These are phyloP conservation scores for Penstemon eatonii DNA, from an alignment of 257 asterid genomes.

Conservation along the genomic window DNA sequence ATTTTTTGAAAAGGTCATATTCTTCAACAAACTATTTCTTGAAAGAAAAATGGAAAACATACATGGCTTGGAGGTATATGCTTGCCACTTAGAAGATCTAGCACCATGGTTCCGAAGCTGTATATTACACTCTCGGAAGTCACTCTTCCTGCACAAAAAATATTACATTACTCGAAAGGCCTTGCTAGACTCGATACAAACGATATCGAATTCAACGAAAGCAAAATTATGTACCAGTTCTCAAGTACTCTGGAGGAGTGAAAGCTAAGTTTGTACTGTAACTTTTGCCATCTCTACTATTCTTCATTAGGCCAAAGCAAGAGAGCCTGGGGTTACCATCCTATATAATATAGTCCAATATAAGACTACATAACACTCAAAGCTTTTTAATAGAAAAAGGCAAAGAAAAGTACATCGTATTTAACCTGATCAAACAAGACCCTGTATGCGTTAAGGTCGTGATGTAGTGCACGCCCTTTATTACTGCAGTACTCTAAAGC, in stretches of 20 bases:
- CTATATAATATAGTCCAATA: slow-evolving; percentile 25
- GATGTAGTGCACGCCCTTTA: slow-evolving; percentile 54
- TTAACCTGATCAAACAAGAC: slow-evolving; percentile 63
- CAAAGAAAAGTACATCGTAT: not conserved
- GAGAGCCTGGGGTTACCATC: slow-evolving; percentile 69
- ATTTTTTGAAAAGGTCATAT: not conserved
- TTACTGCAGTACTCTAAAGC: slow-evolving; percentile 61
- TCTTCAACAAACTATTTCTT: no score
- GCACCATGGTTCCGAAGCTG: slow-evolving; percentile 71
- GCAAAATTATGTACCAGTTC: slow-evolving; percentile 44
- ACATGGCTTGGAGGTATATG: slow-evolving; percentile 77
- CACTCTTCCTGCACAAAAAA: slow-evolving; percentile 52
- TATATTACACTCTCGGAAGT: slow-evolving; percentile 64
- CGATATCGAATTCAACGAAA: no score
- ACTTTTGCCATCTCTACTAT: slow-evolving; percentile 66
- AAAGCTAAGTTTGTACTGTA: slow-evolving; percentile 70
- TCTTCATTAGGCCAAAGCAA: slow-evolving; percentile 68
- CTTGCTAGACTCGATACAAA: not conserved
- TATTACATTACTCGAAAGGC: not conserved
- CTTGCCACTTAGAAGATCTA: slow-evolving; percentile 72
- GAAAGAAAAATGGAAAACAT: not conserved
- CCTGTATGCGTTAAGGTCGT: slow-evolving; percentile 66
- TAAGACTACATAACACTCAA: slow-evolving; percentile 6
- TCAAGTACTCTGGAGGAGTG: slow-evolving; percentile 70
- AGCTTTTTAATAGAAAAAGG: not conserved